phyloP scores from a whole-genome alignment of 257 asterid genomes.

The Solanum etuberosum region DNA sequence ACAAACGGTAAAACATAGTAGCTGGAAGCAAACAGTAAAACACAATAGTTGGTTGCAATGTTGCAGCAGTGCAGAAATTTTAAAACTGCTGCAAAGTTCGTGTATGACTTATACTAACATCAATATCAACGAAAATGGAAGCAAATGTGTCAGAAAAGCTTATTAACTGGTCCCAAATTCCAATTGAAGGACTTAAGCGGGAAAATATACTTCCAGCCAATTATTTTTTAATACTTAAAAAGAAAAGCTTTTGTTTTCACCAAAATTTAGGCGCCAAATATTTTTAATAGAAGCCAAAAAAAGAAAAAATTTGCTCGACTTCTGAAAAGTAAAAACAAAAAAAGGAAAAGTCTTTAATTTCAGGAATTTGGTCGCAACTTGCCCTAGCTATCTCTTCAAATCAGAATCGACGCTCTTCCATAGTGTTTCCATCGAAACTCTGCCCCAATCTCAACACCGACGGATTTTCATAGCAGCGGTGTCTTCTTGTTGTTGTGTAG shows the following conservation, averaged over 20 bases:
- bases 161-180: background rate
- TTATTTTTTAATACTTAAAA: background rate
- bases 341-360: background rate
- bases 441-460: background rate
- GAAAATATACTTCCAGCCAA: background rate
- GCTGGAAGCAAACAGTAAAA: too few relatives aligned
- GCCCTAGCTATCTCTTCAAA: background rate
- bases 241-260: background rate
- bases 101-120: slow-evolving; percentile 24
- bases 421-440: too few relatives aligned
- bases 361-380: background rate
- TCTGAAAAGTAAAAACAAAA: background rate
- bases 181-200: background rate
- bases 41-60: too few relatives aligned
- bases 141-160: slow-evolving; percentile 15
- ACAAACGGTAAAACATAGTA: too few relatives aligned
- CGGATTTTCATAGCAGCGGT: too few relatives aligned
- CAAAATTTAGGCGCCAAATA: background rate
- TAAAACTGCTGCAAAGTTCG: too few relatives aligned
- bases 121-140: slow-evolving; percentile 10
- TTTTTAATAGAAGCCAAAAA: background rate
- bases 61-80: accelerated
- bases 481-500: too few relatives aligned
- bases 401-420: background rate
- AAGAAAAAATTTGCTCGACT: background rate